Evolutionary conservation across 2,329 filamentous ascomycete genomes (phyloP).

Genomic region (Fusarium sp.): DNA sequence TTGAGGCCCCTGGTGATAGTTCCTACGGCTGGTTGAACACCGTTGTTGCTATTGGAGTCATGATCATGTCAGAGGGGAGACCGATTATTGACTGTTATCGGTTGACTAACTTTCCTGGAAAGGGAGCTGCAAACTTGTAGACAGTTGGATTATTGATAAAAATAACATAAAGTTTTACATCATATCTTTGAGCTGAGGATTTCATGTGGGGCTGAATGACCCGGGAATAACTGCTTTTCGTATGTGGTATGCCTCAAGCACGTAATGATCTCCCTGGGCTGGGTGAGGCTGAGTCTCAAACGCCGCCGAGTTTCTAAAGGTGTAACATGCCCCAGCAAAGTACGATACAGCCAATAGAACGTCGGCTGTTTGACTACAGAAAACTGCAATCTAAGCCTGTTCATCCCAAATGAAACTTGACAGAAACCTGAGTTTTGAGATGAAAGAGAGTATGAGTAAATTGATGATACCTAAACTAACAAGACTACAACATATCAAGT

Average conservation of each 20-base stretch:
- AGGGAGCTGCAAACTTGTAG: constrained; percentile 4
- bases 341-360: neutral
- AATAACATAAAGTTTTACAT: neutral
- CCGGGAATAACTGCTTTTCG: neutral
- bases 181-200: neutral
- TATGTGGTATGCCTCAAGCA: neutral
- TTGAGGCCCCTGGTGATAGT: constrained; percentile 28
- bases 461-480: neutral
- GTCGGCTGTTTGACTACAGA: neutral
- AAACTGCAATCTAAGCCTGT: neutral
- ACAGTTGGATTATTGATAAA: neutral
- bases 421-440: neutral
- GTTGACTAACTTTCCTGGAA: constrained; percentile 33
- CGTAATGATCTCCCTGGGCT: neutral
- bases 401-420: neutral
- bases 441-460: neutral
- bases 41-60: constrained; percentile 23
- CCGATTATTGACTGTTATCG: constrained; percentile 35
- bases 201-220: neutral
- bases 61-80: constrained; percentile 30
- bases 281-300: neutral
- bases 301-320: neutral
- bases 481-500: accelerated
- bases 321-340: neutral
- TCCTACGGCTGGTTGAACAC: constrained; percentile 28